Percentiles rank a stretch among this genome's conserved stretches.
These are phyloP conservation scores for Dipteronia dyeriana DNA, from an alignment of 345 rosid genomes.

Conservation along the genomic window DNA sequence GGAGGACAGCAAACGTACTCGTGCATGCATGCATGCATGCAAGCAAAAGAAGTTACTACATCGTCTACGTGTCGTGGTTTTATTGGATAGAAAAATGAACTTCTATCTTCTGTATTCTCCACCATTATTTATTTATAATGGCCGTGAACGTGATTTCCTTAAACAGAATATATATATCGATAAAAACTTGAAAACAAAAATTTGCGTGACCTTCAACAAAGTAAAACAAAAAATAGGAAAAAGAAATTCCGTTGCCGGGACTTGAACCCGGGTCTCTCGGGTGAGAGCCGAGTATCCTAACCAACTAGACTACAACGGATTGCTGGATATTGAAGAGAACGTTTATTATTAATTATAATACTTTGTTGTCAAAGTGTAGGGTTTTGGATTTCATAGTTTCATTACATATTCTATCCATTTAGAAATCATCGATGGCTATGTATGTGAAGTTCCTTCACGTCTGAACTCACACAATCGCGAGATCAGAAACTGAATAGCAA, in stretches of 20 bases:
- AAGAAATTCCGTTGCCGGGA: slow-evolving; percentile 43
- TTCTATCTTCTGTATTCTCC: neutral
- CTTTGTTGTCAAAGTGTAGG: too few species aligned
- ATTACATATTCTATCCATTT: too few species aligned
- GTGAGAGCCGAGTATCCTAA: slow-evolving; percentile 85
- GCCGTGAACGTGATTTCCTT: neutral
- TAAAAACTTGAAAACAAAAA: too few species aligned
- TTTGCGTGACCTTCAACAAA: too few species aligned
- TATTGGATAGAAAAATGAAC: neutral
- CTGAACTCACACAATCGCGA: too few species aligned
- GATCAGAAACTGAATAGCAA: too few species aligned
- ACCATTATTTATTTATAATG: neutral
- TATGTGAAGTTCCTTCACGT: neutral
- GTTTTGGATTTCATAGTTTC: too few species aligned
- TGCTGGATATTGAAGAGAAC: too few species aligned
- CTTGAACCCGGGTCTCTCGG: slow-evolving; percentile 55
- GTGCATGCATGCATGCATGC: neutral
- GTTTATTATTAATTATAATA: too few species aligned
- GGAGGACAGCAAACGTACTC: neutral
- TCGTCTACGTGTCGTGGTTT: neutral
- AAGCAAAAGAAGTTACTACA: neutral
- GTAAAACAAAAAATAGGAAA: too few species aligned
- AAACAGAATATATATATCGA: neutral
- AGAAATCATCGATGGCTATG: too few species aligned
- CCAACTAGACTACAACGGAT: slow-evolving; percentile 60